A percentile compares a stretch with the other conserved stretches of the same genome.
Evolutionary conservation across 2,329 filamentous ascomycete genomes (phyloP).

Genomic region (Parastagonospora avenae): DNA sequence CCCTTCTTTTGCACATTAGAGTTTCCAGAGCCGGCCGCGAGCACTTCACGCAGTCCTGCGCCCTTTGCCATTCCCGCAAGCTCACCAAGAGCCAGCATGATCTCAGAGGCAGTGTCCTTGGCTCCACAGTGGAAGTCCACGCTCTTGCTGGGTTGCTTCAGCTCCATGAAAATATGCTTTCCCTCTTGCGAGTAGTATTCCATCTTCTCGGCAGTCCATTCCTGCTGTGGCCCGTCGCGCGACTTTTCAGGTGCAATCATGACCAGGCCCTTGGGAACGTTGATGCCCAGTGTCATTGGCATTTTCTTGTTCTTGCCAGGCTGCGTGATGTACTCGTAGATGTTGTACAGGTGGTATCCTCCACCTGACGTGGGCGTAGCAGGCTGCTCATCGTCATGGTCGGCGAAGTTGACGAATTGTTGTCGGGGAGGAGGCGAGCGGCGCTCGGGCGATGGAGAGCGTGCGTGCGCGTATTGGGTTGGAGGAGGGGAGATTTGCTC

Average conservation of each 20-base stretch:
- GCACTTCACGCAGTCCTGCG: slow-evolving; percentile 83
- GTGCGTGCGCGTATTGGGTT: slow-evolving; percentile 47
- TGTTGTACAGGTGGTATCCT: slow-evolving; percentile 92
- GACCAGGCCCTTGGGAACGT: slow-evolving; percentile 84
- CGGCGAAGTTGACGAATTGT: slow-evolving; percentile 41
- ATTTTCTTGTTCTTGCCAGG: slow-evolving; percentile 98
- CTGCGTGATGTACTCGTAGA: slow-evolving; percentile 95
- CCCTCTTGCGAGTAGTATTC: slow-evolving; percentile 98
- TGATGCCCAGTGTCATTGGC: slow-evolving; percentile 95
- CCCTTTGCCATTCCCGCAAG: slow-evolving; percentile 83
- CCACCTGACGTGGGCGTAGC: slow-evolving; percentile 63
- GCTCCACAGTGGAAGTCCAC: slow-evolving; percentile 96
- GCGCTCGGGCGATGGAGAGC: slow-evolving; percentile 45
- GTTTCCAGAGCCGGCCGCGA: slow-evolving; percentile 74
- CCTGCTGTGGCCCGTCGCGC: slow-evolving; percentile 81
- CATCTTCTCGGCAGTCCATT: slow-evolving; percentile 94
- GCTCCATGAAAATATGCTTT: slow-evolving; percentile 95
- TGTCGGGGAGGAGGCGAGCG: slow-evolving; percentile 46
- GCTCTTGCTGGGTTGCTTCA: slow-evolving; percentile 90
- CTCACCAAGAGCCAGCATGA: slow-evolving; percentile 85
- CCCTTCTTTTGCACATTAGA: slow-evolving; percentile 74
- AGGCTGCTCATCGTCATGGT: slow-evolving; percentile 53
- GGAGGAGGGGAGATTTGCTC: slow-evolving; percentile 58
- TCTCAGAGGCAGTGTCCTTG: slow-evolving; percentile 95
- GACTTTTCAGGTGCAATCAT: slow-evolving; percentile 87